Conservation (phyloP, 257 asterid genomes). For the Orobanche coerulescens region DNA sequence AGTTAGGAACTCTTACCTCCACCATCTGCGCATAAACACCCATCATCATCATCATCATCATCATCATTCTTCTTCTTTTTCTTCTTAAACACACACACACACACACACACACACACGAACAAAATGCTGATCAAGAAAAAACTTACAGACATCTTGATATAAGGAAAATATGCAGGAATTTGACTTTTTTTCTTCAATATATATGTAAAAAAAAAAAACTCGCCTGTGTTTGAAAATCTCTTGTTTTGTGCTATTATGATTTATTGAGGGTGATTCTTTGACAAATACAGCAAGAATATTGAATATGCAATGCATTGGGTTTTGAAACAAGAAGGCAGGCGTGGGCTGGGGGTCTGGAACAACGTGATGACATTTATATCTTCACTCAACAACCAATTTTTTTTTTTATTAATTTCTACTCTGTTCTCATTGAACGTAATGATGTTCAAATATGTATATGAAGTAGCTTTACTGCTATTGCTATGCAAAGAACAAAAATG, state of each 20-base stretch:
- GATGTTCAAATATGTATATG: neutral
- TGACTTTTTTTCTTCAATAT: too few species aligned
- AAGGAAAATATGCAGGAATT: neutral
- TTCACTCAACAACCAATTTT: neutral
- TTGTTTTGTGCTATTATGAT: neutral
- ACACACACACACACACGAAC: neutral
- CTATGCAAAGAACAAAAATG: constrained; percentile 3
- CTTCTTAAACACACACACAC: neutral
- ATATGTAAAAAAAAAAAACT: neutral
- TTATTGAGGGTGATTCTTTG: constrained; percentile 18
- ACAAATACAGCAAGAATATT: neutral
- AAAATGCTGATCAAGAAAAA: neutral
- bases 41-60: too few species aligned
- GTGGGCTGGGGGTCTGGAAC: constrained; percentile 45
- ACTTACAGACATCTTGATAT: constrained; percentile 56
- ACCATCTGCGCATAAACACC: constrained; percentile 41
- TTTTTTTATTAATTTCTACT: neutral
- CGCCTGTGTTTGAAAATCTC: neutral
- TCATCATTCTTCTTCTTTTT: too few species aligned
- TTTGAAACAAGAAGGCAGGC: constrained; percentile 36
- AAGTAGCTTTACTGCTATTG: neutral
- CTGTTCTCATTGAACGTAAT: constrained; percentile 1
- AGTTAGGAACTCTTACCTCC: constrained; percentile 73
- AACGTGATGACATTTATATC: constrained; percentile 39
- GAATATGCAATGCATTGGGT: constrained; percentile 28